Base-by-base conservation (phyloP, 1,284 basidiomycete species). In the Stereum hirsutum region DNA sequence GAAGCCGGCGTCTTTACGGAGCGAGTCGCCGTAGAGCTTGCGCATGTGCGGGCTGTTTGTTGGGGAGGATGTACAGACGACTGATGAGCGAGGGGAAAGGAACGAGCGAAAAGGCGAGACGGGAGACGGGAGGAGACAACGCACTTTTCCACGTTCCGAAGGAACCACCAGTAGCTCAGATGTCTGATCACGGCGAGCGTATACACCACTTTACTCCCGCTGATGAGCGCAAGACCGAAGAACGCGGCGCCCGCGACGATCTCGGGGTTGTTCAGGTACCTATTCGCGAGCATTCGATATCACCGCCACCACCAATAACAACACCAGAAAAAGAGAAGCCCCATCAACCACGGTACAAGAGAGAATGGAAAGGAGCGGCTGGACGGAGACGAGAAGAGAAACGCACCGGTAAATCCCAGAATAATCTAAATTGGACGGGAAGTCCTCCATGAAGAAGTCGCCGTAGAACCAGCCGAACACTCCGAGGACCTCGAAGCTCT, bases 391-490 rank as follows among this genome's bases (percentile, higher is more conserved):
- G 36, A n/a, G 21, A 14, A 19, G 32, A 17, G 12, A 24, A 28
- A 49, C 69, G 27, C 49, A 87, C 77, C 90, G 79, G 65, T 94
- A 97, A 54, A 99, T 98, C 25, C 95, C 95, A 40, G 91, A 95
- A 61, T 98, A 98, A 49, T 94, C 90, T 6, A 98, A 70, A 51
- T 91, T 81, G 1, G 88, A 69, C 2, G 95, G 92, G 60, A 91
- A 95, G 53, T 92, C 89, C 53, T 91, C 82, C 59, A 97, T 85
- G 73, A 98, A 99, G 65, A 99, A 99, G 63, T 99, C 95, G 19
- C 91, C 91, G 55, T 94, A 97, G 65, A 95, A 92, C 93, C 93
- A 97, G 15, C 93, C 91, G 57, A 96, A 96, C 36, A 89, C 78
- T 5, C 95, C 95, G 0, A 99, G 75, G 14, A 94, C 95, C 56